Evolutionary conservation across 2,329 filamentous ascomycete species (phyloP).

Genomic region (Arachnomyces sp.): DNA sequence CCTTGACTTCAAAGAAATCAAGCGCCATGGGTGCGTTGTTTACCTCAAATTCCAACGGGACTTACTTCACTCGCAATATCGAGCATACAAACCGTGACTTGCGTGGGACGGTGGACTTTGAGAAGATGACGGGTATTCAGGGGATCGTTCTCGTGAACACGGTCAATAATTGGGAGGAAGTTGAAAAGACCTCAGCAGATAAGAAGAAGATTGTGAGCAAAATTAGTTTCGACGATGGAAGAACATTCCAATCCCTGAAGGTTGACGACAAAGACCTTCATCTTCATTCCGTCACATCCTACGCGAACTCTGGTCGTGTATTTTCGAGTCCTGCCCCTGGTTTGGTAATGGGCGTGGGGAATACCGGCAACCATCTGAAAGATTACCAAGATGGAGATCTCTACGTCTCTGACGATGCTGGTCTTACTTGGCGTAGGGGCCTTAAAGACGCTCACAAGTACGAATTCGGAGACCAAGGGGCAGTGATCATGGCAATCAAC

Average conservation of each 20-base stretch:
- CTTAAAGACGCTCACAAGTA: conserved; percentile 84
- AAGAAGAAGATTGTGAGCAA: conserved; percentile 66
- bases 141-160: conserved; percentile 86
- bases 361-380: conserved; percentile 68
- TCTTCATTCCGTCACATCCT: conserved; percentile 83
- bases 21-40: conserved; percentile 80
- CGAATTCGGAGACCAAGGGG: conserved; percentile 90
- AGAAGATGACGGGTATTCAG: conserved; percentile 85
- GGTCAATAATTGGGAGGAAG: conserved; percentile 76
- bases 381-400: conserved; percentile 67
- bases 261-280: conserved; percentile 60
- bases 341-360: conserved; percentile 88
- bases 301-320: conserved; percentile 73
- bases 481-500: conserved; percentile 73
- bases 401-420: conserved; percentile 86
- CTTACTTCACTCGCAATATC: conserved; percentile 86
- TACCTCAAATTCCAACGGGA: conserved; percentile 95
- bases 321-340: conserved; percentile 93
- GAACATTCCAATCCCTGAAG: conserved; percentile 70
- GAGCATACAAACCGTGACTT: conserved; percentile 83
- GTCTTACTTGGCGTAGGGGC: conserved; percentile 68
- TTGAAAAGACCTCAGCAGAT: conserved; percentile 46
- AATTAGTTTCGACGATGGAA: conserved; percentile 93
- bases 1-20: conserved; percentile 57
- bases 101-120: conserved; percentile 79